phyloP scores from a whole-genome alignment of 148 eudicot species.

The Camellia japonica region DNA sequence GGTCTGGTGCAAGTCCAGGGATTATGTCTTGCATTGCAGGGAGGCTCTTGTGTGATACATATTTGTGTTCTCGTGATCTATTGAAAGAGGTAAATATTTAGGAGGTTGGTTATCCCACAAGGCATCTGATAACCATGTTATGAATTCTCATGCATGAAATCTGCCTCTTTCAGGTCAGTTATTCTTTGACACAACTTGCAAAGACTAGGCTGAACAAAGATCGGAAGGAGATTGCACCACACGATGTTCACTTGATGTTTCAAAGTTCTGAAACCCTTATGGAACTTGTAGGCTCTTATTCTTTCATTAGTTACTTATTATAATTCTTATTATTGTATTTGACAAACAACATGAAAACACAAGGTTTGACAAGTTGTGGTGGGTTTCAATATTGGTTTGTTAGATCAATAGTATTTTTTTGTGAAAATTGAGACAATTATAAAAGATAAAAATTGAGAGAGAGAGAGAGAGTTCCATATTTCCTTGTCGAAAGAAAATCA shows the following conservation, averaged over 20 bases:
- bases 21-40: conserved; percentile 97
- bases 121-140: not conserved
- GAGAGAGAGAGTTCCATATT: not conserved
- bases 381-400: not conserved
- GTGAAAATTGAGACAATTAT: not conserved
- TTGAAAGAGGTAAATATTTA: conserved; percentile 74
- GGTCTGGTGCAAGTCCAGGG: conserved; percentile 94
- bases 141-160: conserved; percentile 15
- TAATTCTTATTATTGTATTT: conserved; percentile 2
- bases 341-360: not conserved
- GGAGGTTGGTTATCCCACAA: not conserved
- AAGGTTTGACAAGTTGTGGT: not conserved
- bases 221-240: conserved; percentile 86
- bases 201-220: conserved; percentile 88
- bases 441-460: not conserved
- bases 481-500: not conserved
- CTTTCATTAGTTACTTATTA: not conserved
- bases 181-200: conserved; percentile 87
- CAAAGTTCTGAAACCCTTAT: conserved; percentile 66
- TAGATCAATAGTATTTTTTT: not conserved
- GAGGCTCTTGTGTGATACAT: conserved; percentile 91
- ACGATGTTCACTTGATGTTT: conserved; percentile 72
- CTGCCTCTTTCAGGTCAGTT: conserved; percentile 75
- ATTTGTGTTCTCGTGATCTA: conserved; percentile 86
- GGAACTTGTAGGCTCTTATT: conserved; percentile 66